Evolutionary conservation across 306 rosid species (phyloP), one percentile per base, ranked within the genome.

Genomic region (Cotoneaster glaucophyllus): DNA sequence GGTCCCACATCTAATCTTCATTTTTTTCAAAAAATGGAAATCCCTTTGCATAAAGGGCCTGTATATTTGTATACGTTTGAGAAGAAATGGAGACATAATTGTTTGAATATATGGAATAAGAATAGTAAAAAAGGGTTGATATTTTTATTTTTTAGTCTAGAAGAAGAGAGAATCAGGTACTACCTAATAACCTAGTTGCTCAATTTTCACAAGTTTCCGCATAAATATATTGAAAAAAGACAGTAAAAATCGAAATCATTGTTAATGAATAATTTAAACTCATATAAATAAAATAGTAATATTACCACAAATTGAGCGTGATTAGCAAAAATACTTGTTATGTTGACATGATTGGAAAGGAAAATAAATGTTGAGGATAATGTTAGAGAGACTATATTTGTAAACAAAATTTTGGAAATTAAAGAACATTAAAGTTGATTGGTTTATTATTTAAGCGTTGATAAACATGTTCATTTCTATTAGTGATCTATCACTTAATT

Each of bases 121-220:
- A 8, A 57, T 0, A 58, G 19, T 43, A 28, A 43, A 59, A 73
- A 59, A 2, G 69, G 21, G 64, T 25, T 5, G 29, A 53, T 31
- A 17, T 34, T 21, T 64, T 64, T 18, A 17, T 10, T 34, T 21
- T 64, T 64, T 18, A 17, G 44, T 7, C 45, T 18, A 64, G 69
- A 64, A 29, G 5, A 54, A 37, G 22, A 6, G 48, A 39, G 68
- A 59, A 26, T 73, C 26, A 41, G 43, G 68, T 25, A 24, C 9
- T 59, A 25, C 62, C 62, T 25, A 59, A 1, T 6, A 4, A 3
- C n/a, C 32, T 12, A 12, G 45, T 21, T 13, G 22, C 64, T 32
- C n/a, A 6, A 71, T 22, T 8, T 32, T 44, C 37, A 26, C 69
- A 58, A 39, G 68, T 59, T 73, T 41, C 77, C 77, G 59, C 77